These are phyloP conservation scores for Gossypium gossypioides DNA, from an alignment of 441 rosid genomes.

Conservation along the genomic window DNA sequence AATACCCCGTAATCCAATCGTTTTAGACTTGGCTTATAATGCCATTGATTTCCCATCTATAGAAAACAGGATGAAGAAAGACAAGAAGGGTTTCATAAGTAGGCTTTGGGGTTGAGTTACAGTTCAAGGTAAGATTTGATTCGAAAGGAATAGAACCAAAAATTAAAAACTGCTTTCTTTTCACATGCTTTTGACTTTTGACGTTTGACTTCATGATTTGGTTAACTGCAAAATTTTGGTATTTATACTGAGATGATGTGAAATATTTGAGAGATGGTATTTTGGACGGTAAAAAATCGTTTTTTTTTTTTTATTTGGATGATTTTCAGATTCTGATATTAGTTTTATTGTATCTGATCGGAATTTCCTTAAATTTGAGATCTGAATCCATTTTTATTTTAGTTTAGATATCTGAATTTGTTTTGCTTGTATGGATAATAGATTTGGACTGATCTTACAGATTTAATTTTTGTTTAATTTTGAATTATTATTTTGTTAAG, in stretches of 20 bases:
- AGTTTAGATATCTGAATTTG: neutral
- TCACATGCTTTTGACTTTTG: neutral
- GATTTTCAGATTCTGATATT: neutral
- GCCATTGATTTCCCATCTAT: conserved; percentile 69
- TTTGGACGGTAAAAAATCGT: neutral
- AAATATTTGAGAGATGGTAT: neutral
- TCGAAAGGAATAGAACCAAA: neutral
- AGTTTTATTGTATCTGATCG: neutral
- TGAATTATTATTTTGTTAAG: too few relatives aligned
- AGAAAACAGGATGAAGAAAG: conserved; percentile 78
- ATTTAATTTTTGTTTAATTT: neutral
- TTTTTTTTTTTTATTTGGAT: neutral
- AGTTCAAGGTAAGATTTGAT: neutral
- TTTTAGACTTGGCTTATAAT: conserved; percentile 64
- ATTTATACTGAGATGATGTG: neutral
- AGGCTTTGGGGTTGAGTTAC: conserved; percentile 51
- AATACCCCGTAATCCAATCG: conserved; percentile 71
- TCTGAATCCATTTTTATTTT: neutral
- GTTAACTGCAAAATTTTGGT: neutral
- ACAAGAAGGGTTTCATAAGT: conserved; percentile 62
- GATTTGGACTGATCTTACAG: neutral
- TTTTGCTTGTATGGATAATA: neutral
- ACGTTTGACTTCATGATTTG: neutral
- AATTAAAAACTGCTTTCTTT: neutral
- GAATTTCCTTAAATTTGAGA: neutral